These are phyloP conservation scores for Dichomitus squalens DNA, from an alignment of 1,284 basidiomycete genomes.

Conservation along the genomic window DNA sequence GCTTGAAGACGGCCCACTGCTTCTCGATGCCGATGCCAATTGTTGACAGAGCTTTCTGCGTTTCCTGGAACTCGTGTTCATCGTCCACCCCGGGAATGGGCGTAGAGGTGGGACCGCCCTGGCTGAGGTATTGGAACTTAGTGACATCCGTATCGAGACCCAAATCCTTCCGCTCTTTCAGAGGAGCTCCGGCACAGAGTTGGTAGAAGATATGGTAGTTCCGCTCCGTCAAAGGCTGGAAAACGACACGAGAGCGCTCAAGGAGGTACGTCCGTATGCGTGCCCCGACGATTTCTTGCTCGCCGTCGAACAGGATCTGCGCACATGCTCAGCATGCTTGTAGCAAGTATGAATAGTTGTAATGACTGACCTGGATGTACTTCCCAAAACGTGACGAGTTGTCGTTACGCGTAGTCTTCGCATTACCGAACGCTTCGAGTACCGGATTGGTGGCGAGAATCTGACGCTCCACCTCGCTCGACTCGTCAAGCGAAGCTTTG, in stretches of 20 bases:
- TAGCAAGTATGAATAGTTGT: not conserved
- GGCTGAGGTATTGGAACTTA: constrained; percentile 92
- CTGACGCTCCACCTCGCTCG: constrained; percentile 94
- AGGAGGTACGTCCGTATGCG: constrained; percentile 97
- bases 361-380: constrained; percentile 87
- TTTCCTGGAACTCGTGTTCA: constrained; percentile 91
- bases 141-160: constrained; percentile 85
- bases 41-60: constrained; percentile 93
- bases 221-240: constrained; percentile 95
- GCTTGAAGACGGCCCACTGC: constrained; percentile 97
- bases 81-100: constrained; percentile 94
- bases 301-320: constrained; percentile 94
- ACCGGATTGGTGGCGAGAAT: constrained; percentile 99
- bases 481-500: constrained; percentile 77
- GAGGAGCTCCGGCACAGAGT: constrained; percentile 93
- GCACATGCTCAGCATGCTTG: constrained; percentile 13
- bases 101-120: constrained; percentile 87
- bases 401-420: constrained; percentile 98
- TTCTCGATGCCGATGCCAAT: constrained; percentile 97
- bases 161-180: constrained; percentile 94
- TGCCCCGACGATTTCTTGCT: constrained; percentile 96
- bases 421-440: constrained; percentile 98
- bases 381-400: constrained; percentile 99
- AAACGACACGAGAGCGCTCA: constrained; percentile 96
- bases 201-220: constrained; percentile 99